phyloP scores from a whole-genome alignment of 495 filamentous ascomycete species.

The Copromyces sp. region DNA sequence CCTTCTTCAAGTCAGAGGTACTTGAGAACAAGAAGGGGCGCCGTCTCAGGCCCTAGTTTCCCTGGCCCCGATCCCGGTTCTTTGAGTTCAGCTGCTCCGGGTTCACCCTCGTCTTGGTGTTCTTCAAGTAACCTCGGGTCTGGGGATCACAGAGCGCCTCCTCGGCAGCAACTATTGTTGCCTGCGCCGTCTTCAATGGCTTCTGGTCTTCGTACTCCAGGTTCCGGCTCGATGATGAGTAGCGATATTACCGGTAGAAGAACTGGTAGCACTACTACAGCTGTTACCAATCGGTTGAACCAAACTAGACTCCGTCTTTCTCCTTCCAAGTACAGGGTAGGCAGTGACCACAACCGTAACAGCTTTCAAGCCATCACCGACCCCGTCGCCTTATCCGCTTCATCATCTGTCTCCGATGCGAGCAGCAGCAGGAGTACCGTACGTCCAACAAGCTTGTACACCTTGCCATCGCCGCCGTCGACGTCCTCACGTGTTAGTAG shows the following conservation, averaged over 20 bases:
- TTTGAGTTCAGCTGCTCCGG: neutral
- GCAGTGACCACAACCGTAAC: neutral
- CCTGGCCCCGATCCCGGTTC: neutral
- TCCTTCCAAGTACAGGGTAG: neutral
- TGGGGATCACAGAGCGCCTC: neutral
- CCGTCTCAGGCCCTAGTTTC: neutral
- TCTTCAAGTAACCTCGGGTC: neutral
- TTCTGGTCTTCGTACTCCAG: neutral
- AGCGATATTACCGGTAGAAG: neutral
- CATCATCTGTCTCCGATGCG: neutral
- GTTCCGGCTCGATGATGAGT: neutral
- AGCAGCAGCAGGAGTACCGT: neutral
- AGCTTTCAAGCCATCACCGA: neutral
- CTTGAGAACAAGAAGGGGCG: neutral
- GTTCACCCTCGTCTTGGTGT: neutral
- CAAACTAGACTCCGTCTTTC: neutral
- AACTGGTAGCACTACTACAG: neutral
- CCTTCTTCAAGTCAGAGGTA: neutral
- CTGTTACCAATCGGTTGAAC: neutral
- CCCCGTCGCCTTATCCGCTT: neutral
- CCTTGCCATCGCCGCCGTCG: neutral
- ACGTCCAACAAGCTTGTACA: neutral
- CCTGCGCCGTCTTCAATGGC: neutral
- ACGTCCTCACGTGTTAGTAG: neutral
- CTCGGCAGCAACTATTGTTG: neutral